These are phyloP conservation scores for Trichoderma gracile DNA, from an alignment of 2,329 filamentous ascomycete genomes.

Conservation along the genomic window DNA sequence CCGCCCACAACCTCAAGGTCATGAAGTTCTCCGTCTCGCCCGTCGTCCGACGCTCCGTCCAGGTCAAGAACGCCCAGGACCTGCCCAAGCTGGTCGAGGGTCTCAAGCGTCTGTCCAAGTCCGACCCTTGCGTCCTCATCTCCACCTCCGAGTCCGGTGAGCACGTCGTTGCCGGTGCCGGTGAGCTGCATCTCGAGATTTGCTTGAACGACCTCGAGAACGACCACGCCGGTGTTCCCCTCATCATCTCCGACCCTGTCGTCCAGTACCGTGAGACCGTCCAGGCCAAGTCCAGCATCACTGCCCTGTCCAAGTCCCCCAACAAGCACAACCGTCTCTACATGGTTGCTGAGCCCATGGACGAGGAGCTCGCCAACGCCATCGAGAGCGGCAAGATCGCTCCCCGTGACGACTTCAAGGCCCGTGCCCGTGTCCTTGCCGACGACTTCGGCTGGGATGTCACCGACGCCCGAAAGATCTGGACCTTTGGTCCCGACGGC, in stretches of 20 bases:
- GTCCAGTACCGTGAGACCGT: constrained; percentile 99
- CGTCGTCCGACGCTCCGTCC: constrained; percentile 96
- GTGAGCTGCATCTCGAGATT: constrained; percentile 99
- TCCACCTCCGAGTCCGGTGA: constrained; percentile 89
- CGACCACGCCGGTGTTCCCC: constrained; percentile 97
- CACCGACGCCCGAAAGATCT: constrained; percentile 99
- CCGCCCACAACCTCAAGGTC: constrained; percentile 99
- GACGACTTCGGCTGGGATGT: constrained; percentile 99
- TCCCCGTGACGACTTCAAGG: constrained; percentile 98
- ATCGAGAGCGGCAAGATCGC: constrained; percentile 92
- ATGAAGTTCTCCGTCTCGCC: constrained; percentile 99
- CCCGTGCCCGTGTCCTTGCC: constrained; percentile 90
- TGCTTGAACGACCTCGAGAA: constrained; percentile 99
- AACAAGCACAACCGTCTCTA: constrained; percentile 99
- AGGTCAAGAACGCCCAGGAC: constrained; percentile 99
- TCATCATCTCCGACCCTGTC: constrained; percentile 96
- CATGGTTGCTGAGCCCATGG: constrained; percentile 86
- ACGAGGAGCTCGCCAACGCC: constrained; percentile 85
- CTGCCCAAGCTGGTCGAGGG: constrained; percentile 99
- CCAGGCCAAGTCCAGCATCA: constrained; percentile 79
- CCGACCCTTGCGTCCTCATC: constrained; percentile 96
- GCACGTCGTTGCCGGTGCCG: constrained; percentile 98
- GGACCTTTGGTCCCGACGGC: constrained; percentile 98
- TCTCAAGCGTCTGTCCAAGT: constrained; percentile 99
- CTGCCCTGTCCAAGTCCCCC: constrained; percentile 97